phyloP scores from a whole-genome alignment of 192 early-diverging fungal species.

The Chytriomyces sp. region DNA sequence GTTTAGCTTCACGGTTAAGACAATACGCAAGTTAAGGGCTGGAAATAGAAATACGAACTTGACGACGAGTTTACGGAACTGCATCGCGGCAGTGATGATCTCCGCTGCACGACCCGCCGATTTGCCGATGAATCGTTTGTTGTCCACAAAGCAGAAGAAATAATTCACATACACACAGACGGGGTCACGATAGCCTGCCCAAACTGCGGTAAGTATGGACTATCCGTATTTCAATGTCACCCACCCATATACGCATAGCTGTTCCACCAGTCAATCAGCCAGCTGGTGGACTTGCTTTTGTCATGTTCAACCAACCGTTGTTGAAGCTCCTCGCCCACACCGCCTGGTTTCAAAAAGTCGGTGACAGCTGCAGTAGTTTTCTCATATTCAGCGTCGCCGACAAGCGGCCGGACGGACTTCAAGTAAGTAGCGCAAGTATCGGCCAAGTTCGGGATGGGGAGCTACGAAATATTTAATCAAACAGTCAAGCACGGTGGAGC shows the following conservation, averaged over 20 bases:
- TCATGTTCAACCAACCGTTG: slow-evolving; percentile 75
- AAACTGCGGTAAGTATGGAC: too few relatives aligned
- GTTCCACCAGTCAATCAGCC: slow-evolving; percentile 98
- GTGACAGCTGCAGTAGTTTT: slow-evolving; percentile 64
- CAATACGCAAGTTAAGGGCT: background rate
- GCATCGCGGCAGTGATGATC: slow-evolving; percentile 84
- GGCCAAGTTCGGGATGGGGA: slow-evolving; percentile 84
- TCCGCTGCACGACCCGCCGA: slow-evolving; percentile 85
- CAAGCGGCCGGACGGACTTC: slow-evolving; percentile 71
- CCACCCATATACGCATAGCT: slow-evolving; percentile 69
- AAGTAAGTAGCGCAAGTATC: slow-evolving; percentile 83
- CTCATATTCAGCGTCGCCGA: slow-evolving; percentile 67
- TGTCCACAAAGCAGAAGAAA: slow-evolving; percentile 92
- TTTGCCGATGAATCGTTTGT: slow-evolving; percentile 70
- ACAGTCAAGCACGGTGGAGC: background rate
- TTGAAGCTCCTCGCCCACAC: slow-evolving; percentile 80
- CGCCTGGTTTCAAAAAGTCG: slow-evolving; percentile 78
- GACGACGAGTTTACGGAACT: slow-evolving; percentile 80
- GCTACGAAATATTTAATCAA: slow-evolving; percentile 31
- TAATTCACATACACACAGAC: slow-evolving; percentile 94
- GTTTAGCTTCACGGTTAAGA: background rate
- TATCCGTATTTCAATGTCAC: too few relatives aligned
- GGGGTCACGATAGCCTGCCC: slow-evolving; percentile 92
- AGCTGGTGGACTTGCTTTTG: slow-evolving; percentile 76
- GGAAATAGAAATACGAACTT: slow-evolving; percentile 14